Base-by-base conservation (phyloP, 2,329 filamentous ascomycete species). In the Claviceps monticola region DNA sequence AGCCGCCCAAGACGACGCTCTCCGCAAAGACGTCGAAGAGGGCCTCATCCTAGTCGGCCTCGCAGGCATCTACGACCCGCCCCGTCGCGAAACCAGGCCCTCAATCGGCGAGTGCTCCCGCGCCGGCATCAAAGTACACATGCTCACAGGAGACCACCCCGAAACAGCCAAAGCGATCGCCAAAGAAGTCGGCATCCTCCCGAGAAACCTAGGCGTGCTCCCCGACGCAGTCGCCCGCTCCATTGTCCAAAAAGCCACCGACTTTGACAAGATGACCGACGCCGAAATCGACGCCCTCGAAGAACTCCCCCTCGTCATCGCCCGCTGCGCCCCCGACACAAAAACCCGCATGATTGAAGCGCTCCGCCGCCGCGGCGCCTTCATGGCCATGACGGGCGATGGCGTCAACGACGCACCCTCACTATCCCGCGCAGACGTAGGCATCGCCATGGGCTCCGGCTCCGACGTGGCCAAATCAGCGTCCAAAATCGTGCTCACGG, bases 321-420 rank as follows among this genome's bases (percentile, higher is more conserved):
- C 88, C 39, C 83, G 88, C 39, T 94, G 88, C 63, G 85, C 86
- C 1, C 88, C 89, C 0, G 80, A 86, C 54, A 94, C 88, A 41
- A 95, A 95, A 69, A 88, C 88, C 4, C 82, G 87, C 54, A 94
- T 95, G 88, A 90, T 95, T 49, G 86, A 90, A 58, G 88, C 88
- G 5, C 77, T 95, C 16, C 86, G 90, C 57, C 80, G 88, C 16
- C 83, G 88, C 42, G 75, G 78, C 21, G 77, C 78, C 19, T 91
- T 86, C 66, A 87, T 84, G 65, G 87, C 87, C 54, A 93, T 94
- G 87, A 93, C 87, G 17, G 88, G 88, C 53, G 88, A 94, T 59
- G 88, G 88, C 46, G 88, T 93, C 56, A 94, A 94, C 62, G 88
- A 94, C 62, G 86, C 86, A 2, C 88, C 88, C 0, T 88, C 86